Base-by-base conservation (phyloP, 163 green algal species). In the Scenedesmus sp. region DNA sequence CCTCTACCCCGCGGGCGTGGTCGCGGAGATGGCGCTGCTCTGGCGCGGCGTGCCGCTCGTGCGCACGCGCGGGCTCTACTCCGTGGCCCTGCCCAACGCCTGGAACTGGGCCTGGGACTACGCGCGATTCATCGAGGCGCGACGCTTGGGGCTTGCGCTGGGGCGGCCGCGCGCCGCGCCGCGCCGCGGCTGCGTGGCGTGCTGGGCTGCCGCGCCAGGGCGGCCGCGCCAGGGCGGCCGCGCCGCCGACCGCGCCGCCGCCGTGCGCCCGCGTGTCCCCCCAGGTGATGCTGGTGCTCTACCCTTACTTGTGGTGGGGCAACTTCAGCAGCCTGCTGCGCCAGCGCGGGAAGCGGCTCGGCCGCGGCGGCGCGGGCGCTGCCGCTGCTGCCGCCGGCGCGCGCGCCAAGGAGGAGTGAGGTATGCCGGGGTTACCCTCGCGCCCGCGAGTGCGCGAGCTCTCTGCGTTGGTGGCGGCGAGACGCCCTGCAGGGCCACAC, bases 41-140 rank as follows among this genome's bases (percentile, higher is more conserved):
- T 86, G 47, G 22, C 75, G 92, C 11, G 91, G 91, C 2, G 42
- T 95, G 71, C 89, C 91, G 5, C 60, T 70, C 74, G 87, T 95
- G 64, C 69, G 64, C 1, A 50, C n/a, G 10, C 60, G 63, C 3
- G 58, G 82, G 24, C 70, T 87, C 48, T 90, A 84, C 58, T 91
- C 64, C 56, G 36, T 96, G 28, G 33, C 62, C n/a, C 89, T 98
- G 89, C 95, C 95, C 57, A 98, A 98, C 81, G 3, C 53, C 0
- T 69, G 78, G 28, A 98, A 98, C 81, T 93, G 93, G 70, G 87
- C 71, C 1, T 96, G 98, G 70, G 86, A 95, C 75, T 98, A 97
- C 80, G 57, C 77, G 15, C 60, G 74, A 1, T 97, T 86, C 39
- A 83, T 89, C 5, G 57, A 84, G 75, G 75, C 82, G n/a, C 10